A percentile compares a stretch with the other conserved stretches of the same genome.
These are phyloP conservation scores for Periconia digitata DNA, from an alignment of 2,329 filamentous ascomycete species.

Conservation along the genomic window DNA sequence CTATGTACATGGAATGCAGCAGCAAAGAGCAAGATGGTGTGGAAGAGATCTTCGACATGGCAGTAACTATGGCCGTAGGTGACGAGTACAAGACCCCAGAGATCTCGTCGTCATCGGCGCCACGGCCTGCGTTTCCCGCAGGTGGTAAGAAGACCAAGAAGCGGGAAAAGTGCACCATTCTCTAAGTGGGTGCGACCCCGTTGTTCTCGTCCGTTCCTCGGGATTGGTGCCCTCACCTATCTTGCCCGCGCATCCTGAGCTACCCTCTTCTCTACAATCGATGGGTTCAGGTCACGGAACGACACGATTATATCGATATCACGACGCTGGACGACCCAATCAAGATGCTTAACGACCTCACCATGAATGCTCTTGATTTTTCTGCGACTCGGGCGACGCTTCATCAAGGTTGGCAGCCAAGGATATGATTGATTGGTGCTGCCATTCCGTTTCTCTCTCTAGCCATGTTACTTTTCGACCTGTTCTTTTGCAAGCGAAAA, in stretches of 20 bases:
- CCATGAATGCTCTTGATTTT: constrained; percentile 28
- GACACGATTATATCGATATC: constrained; percentile 35
- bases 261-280: constrained; percentile 3
- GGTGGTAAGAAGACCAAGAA: constrained; percentile 42
- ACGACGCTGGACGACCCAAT: constrained; percentile 45
- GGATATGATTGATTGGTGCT: background rate
- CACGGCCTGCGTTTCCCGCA: constrained; percentile 25
- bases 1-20: constrained; percentile 96
- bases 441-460: background rate
- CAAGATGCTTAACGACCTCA: constrained; percentile 44
- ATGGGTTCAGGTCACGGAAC: constrained; percentile 6
- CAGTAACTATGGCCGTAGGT: constrained; percentile 85
- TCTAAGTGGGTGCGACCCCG: constrained; percentile 25
- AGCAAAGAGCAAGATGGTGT: constrained; percentile 97
- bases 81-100: constrained; percentile 55
- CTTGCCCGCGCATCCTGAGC: background rate
- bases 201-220: constrained; percentile 17
- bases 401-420: constrained; percentile 4
- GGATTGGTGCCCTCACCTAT: constrained; percentile 7
- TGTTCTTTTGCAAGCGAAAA: background rate
- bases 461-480: background rate
- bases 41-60: constrained; percentile 92
- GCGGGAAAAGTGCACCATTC: constrained; percentile 42
- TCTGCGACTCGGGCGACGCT: constrained; percentile 13
- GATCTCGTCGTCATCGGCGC: constrained; percentile 15